These are phyloP conservation scores for Phytophthora chlamydospora DNA, from an alignment of 352 stramenopile genomes.

Conservation along the genomic window DNA sequence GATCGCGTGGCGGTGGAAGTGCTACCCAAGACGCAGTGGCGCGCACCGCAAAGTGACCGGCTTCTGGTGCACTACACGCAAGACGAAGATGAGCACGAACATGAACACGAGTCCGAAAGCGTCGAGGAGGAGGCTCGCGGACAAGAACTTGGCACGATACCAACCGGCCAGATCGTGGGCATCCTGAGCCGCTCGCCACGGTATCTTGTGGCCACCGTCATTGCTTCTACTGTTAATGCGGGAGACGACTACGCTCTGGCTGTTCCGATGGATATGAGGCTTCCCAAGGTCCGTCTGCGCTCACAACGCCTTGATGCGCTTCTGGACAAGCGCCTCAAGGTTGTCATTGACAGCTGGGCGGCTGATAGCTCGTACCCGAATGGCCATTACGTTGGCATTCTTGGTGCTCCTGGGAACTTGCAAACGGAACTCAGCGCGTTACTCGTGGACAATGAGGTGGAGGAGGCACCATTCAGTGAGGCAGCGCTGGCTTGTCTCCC, in stretches of 20 bases:
- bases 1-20: slow-evolving; percentile 96
- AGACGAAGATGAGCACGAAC: slow-evolving; percentile 48
- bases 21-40: slow-evolving; percentile 83
- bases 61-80: slow-evolving; percentile 73
- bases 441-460: slow-evolving; percentile 84
- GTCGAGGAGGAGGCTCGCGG: slow-evolving; percentile 10
- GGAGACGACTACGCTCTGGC: slow-evolving; percentile 77
- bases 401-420: slow-evolving; percentile 64
- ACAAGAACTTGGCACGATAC: slow-evolving; percentile 41
- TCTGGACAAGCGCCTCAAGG: slow-evolving; percentile 81
- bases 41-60: slow-evolving; percentile 62
- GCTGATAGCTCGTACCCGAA: slow-evolving; percentile 80
- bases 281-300: slow-evolving; percentile 82
- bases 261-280: slow-evolving; percentile 82
- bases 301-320: slow-evolving; percentile 79
- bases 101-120: slow-evolving; percentile 33
- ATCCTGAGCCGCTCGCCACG: slow-evolving; percentile 77
- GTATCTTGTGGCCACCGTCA: slow-evolving; percentile 76
- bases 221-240: slow-evolving; percentile 61
- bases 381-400: slow-evolving; percentile 81
- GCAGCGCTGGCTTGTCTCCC: slow-evolving; percentile 84
- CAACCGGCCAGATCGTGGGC: slow-evolving; percentile 85
- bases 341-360: slow-evolving; percentile 83
- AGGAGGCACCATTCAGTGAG: slow-evolving; percentile 88
- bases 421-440: slow-evolving; percentile 84